Evolutionary conservation across 2,329 filamentous ascomycete genomes (phyloP).

Genomic region (Chaetomiaceae sp.): DNA sequence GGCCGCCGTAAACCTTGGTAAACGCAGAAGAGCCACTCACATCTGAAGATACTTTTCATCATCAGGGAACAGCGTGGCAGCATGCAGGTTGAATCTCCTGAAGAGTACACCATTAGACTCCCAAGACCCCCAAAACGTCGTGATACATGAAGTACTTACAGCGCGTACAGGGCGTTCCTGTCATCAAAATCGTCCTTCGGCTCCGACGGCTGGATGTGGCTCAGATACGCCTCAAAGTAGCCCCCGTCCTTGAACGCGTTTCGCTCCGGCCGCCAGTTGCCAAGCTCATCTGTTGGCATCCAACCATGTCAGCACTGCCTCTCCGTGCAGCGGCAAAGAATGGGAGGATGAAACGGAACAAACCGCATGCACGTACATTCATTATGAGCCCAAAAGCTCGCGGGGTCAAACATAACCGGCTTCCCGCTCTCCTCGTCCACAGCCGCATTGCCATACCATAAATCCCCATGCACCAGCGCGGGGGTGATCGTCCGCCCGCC

Average conservation of each 20-base stretch:
- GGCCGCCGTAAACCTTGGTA: no score
- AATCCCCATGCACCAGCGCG: neutral
- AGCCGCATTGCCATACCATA: neutral
- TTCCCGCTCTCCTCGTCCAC: neutral
- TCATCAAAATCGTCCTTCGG: neutral
- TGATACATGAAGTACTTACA: neutral
- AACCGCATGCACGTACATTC: neutral
- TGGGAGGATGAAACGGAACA: no score
- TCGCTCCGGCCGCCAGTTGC: neutral
- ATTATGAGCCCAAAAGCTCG: neutral
- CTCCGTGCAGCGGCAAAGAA: no score
- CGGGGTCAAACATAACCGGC: neutral
- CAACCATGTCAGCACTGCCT: neutral
- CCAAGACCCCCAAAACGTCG: neutral
- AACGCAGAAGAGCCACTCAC: no score
- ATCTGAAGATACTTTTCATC: neutral
- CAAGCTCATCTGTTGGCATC: neutral
- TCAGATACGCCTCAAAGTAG: neutral
- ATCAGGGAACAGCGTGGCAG: neutral
- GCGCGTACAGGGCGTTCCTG: neutral
- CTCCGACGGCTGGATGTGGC: neutral
- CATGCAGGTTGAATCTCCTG: slow-evolving; percentile 5
- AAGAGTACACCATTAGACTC: neutral
- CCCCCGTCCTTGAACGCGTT: neutral
- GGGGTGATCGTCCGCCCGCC: neutral